phyloP scores from a whole-genome alignment of 352 stramenopile species.

The Pythium phragmitis region DNA sequence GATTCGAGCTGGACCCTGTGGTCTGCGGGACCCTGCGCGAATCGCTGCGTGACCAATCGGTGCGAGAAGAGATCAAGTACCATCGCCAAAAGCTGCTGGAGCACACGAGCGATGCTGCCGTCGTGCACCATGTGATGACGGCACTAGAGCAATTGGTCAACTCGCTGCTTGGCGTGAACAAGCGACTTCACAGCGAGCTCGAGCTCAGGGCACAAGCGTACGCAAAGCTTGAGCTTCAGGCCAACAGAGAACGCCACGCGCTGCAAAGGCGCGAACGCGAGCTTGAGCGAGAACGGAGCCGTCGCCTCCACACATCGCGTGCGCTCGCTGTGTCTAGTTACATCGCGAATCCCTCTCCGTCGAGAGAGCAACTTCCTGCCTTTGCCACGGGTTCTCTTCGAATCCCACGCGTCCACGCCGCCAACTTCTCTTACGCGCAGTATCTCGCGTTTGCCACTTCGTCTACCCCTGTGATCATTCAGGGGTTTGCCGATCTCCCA shows the following conservation, averaged over 20 bases:
- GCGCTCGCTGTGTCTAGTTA: neutral
- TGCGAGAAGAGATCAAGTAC: constrained; percentile 22
- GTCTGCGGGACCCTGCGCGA: constrained; percentile 13
- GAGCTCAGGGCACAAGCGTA: constrained; percentile 23
- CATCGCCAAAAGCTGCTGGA: neutral
- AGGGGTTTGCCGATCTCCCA: constrained; percentile 16
- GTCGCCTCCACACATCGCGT: neutral
- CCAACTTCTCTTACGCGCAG: constrained; percentile 26
- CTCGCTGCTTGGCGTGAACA: neutral
- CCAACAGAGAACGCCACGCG: neutral
- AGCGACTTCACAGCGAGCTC: constrained; percentile 9
- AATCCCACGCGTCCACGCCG: constrained; percentile 17
- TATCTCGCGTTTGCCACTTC: constrained; percentile 24
- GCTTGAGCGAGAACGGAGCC: constrained; percentile 1
- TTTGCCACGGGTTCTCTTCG: constrained; percentile 7
- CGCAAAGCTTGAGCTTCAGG: neutral
- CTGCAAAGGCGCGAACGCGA: constrained; percentile 18
- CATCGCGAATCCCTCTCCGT: neutral
- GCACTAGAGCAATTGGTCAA: constrained; percentile 13
- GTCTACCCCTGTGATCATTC: constrained; percentile 38
- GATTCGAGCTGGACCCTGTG: constrained; percentile 2
- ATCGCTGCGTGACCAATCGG: constrained; percentile 14
- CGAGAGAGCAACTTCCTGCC: neutral
- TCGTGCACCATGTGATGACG: constrained; percentile 1
- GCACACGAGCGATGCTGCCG: neutral